phyloP scores from a whole-genome alignment of 148 eudicot genomes.

The Persicaria tinctoria region DNA sequence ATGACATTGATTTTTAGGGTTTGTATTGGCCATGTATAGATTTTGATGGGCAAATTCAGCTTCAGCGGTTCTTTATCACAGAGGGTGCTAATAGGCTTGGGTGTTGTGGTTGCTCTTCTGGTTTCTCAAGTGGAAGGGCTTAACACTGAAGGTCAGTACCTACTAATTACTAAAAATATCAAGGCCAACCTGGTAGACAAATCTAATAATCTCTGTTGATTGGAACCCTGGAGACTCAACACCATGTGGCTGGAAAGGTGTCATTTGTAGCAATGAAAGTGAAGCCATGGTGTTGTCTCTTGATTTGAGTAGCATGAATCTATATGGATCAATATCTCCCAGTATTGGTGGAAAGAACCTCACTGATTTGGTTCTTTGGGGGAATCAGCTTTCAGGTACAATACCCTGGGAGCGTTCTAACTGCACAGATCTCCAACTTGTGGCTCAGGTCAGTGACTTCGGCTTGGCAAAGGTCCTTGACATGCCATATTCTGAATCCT shows the following conservation, averaged over 20 bases:
- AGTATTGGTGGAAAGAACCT: constrained; percentile 51
- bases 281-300: constrained; percentile 42
- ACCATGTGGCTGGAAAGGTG: constrained; percentile 84
- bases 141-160: constrained; percentile 54
- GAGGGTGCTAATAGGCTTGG: constrained; percentile 19
- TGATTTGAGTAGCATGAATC: constrained; percentile 43
- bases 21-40: constrained; percentile 1
- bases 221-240: constrained; percentile 58
- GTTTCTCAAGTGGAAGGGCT: constrained; percentile 42
- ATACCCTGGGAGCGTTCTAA: constrained; percentile 67
- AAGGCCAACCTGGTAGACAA: constrained; percentile 43
- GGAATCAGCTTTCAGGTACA: constrained; percentile 51
- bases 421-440: constrained; percentile 45
- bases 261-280: constrained; percentile 43
- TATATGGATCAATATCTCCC: constrained; percentile 55
- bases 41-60: neutral
- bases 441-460: constrained; percentile 92
- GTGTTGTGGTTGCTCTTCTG: constrained; percentile 23
- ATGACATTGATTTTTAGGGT: neutral
- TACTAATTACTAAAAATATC: constrained; percentile 38
- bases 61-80: neutral
- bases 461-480: constrained; percentile 89
- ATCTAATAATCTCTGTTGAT: constrained; percentile 30
- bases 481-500: constrained; percentile 66
- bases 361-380: constrained; percentile 65